Evolutionary conservation across 345 rosid genomes (phyloP), one percentile per base, ranked within the genome.

Genomic region (Dipteronia sinensis): DNA sequence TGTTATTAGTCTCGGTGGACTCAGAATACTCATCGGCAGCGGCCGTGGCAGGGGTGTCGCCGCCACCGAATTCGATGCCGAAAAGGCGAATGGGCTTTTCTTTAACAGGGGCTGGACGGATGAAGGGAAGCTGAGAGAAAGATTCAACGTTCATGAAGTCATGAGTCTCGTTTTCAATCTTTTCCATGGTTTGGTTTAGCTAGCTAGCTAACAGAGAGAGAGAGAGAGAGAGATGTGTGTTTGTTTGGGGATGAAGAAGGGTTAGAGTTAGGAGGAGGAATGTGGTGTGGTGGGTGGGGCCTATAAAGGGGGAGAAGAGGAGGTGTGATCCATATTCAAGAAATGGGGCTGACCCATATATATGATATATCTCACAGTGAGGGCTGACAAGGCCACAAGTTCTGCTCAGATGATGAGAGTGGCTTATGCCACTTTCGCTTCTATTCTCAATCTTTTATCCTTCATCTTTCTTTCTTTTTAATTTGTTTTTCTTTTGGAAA

Each of bases 51-150:
- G 66, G 72, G 8, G 20, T 38, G 22, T 25, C 79, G 20, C 65
- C 80, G n/a, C 80, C 81, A 0, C 89, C 89, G 73, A 96, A 92
- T 25, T 96, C 95, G 63, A 86, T 90, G 74, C 99, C 99, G 67
- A 96, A 96, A 72, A 96, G 97, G 56, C 98, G 97, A 76, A 96
- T 86, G 61, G 82, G 79, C 86, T 89, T 81, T 73, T 92, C 86
- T 86, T 89, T 80, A 47, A 84, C 72, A 17, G 90, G 93, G 22
- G 95, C 82, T 2, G 94, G 97, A 71, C 97, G 95, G 77, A 92
- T 87, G 80, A 92, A 88, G 19, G 93, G 93, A 65, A 90, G 93
- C 40, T 82, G 89, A 53, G 91, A 82, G 83, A 80, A 85, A 59
- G 93, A 85, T 73, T 88, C 80, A 1, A 88, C 84, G 67, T 88